These are phyloP conservation scores for Chiua sp. DNA, from an alignment of 1,284 basidiomycete species.

Conservation along the genomic window DNA sequence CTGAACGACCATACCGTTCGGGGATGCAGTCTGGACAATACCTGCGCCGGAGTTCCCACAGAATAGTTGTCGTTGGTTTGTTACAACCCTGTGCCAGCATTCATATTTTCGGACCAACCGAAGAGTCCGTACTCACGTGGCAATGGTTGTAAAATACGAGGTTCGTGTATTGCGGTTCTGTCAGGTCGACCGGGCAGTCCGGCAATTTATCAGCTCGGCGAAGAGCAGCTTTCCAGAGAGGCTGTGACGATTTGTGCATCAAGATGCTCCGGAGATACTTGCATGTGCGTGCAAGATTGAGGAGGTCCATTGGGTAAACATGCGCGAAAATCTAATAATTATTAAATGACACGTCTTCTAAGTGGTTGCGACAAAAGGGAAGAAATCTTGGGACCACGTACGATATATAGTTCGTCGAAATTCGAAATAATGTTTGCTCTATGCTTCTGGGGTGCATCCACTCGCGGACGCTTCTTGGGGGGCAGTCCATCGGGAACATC, in stretches of 20 bases:
- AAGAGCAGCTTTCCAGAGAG: background rate
- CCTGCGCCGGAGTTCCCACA: conserved; percentile 14
- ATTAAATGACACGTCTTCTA: too few species aligned
- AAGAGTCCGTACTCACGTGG: conserved; percentile 1
- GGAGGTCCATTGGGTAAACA: too few species aligned
- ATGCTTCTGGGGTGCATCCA: too few species aligned
- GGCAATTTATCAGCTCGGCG: conserved; percentile 7
- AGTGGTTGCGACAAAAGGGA: too few species aligned
- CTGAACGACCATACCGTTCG: conserved; percentile 1
- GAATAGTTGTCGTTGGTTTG: background rate
- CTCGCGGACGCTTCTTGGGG: too few species aligned
- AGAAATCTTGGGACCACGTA: too few species aligned
- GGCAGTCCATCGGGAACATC: too few species aligned
- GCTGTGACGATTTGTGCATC: background rate
- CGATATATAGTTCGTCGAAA: too few species aligned
- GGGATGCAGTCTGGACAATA: conserved; percentile 12
- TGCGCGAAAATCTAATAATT: too few species aligned
- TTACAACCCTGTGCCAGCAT: conserved; percentile 3
- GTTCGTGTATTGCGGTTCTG: conserved; percentile 36
- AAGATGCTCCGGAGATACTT: too few species aligned
- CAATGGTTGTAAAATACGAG: conserved; percentile 28
- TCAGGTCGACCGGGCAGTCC: conserved; percentile 33
- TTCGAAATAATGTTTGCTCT: too few species aligned
- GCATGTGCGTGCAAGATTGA: too few species aligned
- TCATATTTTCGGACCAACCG: background rate